Evolutionary conservation across 805 yeast species (phyloP).

Genomic region (Yarrowia bubula): DNA sequence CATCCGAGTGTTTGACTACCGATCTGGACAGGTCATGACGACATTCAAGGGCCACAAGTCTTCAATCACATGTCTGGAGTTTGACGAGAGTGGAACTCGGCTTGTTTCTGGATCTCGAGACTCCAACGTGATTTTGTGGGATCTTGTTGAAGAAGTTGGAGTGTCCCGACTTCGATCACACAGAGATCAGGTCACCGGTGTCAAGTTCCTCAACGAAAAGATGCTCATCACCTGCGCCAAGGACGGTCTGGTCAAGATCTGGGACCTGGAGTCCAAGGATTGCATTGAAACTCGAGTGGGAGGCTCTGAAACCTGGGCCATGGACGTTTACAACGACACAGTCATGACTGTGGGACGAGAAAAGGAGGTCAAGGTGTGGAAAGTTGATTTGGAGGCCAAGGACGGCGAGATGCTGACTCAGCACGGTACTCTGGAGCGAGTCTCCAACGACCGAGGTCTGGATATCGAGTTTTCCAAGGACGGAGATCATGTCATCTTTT

Average conservation of each 20-base stretch:
- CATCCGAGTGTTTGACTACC: slow-evolving; percentile 85
- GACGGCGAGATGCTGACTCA: slow-evolving; percentile 44
- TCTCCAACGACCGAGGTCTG: slow-evolving; percentile 52
- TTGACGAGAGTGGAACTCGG: slow-evolving; percentile 81
- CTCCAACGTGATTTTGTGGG: slow-evolving; percentile 87
- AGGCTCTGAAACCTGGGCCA: slow-evolving; percentile 91
- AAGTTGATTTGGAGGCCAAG: slow-evolving; percentile 52
- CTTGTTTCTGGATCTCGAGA: slow-evolving; percentile 85
- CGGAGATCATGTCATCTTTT: slow-evolving; percentile 47
- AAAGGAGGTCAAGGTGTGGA: slow-evolving; percentile 83
- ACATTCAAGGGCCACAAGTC: slow-evolving; percentile 90
- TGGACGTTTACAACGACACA: slow-evolving; percentile 49
- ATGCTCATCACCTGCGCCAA: slow-evolving; percentile 68
- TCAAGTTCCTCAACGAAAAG: slow-evolving; percentile 48
- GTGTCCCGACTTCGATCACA: slow-evolving; percentile 84
- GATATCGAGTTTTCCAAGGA: slow-evolving; percentile 54
- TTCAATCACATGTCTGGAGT: slow-evolving; percentile 63
- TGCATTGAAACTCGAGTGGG: slow-evolving; percentile 94
- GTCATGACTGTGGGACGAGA: slow-evolving; percentile 75
- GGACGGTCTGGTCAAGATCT: slow-evolving; percentile 86
- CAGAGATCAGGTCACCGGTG: slow-evolving; percentile 81
- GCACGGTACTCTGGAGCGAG: slow-evolving; percentile 47
- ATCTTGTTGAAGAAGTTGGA: slow-evolving; percentile 88
- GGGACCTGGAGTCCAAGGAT: slow-evolving; percentile 89
- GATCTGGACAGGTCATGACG: slow-evolving; percentile 73